phyloP scores from a whole-genome alignment of 139 green algal species.

The Chlorella ohadii region DNA sequence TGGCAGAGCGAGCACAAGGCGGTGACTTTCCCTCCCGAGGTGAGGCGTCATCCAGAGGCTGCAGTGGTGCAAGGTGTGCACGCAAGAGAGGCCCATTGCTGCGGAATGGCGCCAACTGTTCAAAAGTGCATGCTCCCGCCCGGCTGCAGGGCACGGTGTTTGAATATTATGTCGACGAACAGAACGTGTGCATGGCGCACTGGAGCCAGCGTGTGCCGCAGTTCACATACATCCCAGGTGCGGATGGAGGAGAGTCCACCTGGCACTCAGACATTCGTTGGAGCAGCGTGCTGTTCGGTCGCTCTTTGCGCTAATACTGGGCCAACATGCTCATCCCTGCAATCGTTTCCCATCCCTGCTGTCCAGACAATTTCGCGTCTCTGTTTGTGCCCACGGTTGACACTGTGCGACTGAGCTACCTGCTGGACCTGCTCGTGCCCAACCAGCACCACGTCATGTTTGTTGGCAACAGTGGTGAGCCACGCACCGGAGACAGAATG shows the following conservation, averaged over 20 bases:
- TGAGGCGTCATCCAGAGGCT: conserved; percentile 5
- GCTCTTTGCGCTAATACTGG: background rate
- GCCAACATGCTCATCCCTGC: conserved; percentile 27
- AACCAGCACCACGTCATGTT: conserved; percentile 93
- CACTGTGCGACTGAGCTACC: conserved; percentile 84
- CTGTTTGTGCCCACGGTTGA: conserved; percentile 94
- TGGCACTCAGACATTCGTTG: no score
- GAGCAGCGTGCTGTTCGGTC: no score
- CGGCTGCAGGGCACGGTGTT: conserved; percentile 85
- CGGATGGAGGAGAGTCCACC: no score
- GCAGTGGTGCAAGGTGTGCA: no score
- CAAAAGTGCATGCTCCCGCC: background rate
- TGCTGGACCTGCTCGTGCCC: conserved; percentile 81
- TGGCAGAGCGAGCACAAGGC: conserved; percentile 83
- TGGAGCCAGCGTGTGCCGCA: conserved; percentile 75
- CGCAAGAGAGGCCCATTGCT: no score
- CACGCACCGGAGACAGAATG: no score
- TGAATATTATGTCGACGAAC: conserved; percentile 92
- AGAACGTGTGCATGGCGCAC: conserved; percentile 71
- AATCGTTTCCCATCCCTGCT: conserved; percentile 1
- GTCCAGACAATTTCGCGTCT: conserved; percentile 50
- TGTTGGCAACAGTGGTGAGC: conserved; percentile 81
- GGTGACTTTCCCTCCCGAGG: conserved; percentile 59
- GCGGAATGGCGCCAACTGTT: no score
- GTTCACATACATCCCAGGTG: conserved; percentile 67